Conservation (phyloP, 208 protist genomes). For the Wallacemonas rigidus region DNA sequence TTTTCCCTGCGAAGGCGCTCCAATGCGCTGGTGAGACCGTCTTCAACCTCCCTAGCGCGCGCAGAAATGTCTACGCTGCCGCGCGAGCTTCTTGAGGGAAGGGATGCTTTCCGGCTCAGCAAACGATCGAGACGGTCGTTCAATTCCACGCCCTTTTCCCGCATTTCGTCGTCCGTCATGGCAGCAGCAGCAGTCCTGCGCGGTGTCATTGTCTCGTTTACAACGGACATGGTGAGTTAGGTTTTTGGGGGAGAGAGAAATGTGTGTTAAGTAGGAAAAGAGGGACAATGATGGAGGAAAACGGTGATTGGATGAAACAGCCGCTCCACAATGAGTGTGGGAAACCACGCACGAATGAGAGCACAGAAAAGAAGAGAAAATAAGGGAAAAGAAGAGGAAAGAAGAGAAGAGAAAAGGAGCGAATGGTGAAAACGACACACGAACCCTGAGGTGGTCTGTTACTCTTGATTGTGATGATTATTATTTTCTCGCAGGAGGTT, state of each 20-base stretch:
- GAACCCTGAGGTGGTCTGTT: background rate
- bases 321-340: no score
- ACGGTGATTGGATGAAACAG: background rate
- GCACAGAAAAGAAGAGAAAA: no score
- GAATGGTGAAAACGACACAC: background rate
- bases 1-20: conserved; percentile 4
- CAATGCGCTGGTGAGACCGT: conserved; percentile 12
- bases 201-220: background rate
- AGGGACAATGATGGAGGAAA: background rate
- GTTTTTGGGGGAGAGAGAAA: background rate
- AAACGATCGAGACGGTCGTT: conserved; percentile 14
- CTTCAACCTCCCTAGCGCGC: conserved; percentile 8
- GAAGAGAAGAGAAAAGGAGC: background rate
- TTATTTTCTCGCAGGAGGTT: background rate
- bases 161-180: conserved; percentile 13
- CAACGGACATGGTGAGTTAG: background rate
- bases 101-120: conserved; percentile 10
- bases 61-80: conserved; percentile 19
- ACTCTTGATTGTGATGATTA: background rate
- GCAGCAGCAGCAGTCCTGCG: background rate
- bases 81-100: background rate
- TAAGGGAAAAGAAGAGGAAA: no score
- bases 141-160: conserved; percentile 8
- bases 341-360: no score
- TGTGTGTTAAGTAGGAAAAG: background rate